Evolutionary conservation across 2,329 filamentous ascomycete species (phyloP), one percentile per base, ranked within the genome.

Genomic region (Clonostachys rosea): DNA sequence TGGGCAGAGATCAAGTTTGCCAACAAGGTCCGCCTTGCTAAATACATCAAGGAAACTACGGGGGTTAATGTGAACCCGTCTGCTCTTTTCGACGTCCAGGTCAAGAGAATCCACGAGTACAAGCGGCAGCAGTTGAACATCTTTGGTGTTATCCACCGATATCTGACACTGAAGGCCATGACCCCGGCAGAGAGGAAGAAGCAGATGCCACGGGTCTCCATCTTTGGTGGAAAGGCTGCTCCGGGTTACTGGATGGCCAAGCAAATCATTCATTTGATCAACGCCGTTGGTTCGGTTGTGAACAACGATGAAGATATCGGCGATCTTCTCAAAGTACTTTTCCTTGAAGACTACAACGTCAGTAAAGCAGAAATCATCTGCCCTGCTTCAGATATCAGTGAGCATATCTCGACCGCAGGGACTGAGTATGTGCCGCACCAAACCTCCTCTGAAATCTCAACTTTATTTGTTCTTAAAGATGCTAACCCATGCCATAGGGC

Each of bases 241-340:
- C 94, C 94, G 0, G 94, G 94, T 14, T 99, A 99, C 76, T 99
- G 94, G 94, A 99, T 97, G 94, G 94, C 94, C 36, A 99, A 99
- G 81, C 95, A 94, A 39, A 91, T 96, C 56, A 99, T 99, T 58
- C 92, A 97, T 64, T 80, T 99, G 48, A 85, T 99, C 75, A 97
- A 96, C 73, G 86, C 84, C 51, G 94, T 97, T 24, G 91, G 90
- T 5, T 73, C 83, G 14, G 88, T 97, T 4, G 86, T 99, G 56
- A 99, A 99, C 74, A 88, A 89, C 39, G 94, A 99, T 60, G 76
- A 83, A 40, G 94, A 97, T 34, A 85, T 97, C 61, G 92, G 92
- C 34, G 92, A 97, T 61, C 76, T 95, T 33, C 79, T 99, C 62
- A 99, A 99, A 78, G 94, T 99, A 46, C 84, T 99, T 61, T 99